Conservation (phyloP, 768 basidiomycete species). For the Antrodiella citrinella region DNA sequence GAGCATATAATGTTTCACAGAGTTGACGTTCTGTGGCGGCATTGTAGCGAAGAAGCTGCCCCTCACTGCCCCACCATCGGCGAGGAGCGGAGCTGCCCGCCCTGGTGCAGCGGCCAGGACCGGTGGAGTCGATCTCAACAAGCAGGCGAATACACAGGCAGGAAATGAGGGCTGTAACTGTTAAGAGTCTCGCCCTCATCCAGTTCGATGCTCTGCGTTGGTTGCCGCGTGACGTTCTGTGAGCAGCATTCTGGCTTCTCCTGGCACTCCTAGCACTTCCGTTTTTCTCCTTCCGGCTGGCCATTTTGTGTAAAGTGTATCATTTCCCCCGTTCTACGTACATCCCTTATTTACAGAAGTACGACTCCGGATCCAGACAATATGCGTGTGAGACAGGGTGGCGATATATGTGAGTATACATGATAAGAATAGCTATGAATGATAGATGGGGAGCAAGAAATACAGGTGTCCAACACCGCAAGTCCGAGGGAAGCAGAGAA, state of each 20-base stretch:
- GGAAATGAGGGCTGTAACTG: slow-evolving; percentile 74
- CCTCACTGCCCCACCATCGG: slow-evolving; percentile 62
- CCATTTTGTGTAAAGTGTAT: slow-evolving; percentile 12
- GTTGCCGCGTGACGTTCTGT: slow-evolving; percentile 1
- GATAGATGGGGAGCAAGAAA: slow-evolving; percentile 7
- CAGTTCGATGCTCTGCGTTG: neutral
- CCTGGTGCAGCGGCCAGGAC: slow-evolving; percentile 36
- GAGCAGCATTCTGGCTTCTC: slow-evolving; percentile 10
- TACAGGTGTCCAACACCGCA: neutral
- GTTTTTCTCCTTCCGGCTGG: slow-evolving; percentile 9
- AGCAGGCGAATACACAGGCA: slow-evolving; percentile 42
- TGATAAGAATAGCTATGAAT: neutral
- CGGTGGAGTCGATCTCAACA: slow-evolving; percentile 78
- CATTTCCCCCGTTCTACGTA: neutral
- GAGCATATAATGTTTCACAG: neutral
- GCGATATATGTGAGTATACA: neutral
- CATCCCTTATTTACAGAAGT: neutral
- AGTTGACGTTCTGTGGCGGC: too few relatives aligned
- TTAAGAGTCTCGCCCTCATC: slow-evolving; percentile 24
- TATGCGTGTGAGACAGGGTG: neutral
- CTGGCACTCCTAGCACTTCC: slow-evolving; percentile 15
- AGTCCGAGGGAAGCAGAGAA: neutral
- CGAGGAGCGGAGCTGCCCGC: slow-evolving; percentile 45
- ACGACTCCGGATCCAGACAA: neutral
- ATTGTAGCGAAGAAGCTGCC: slow-evolving; percentile 79